phyloP scores from a whole-genome alignment of 306 rosid genomes.

The Inga oerstediana region DNA sequence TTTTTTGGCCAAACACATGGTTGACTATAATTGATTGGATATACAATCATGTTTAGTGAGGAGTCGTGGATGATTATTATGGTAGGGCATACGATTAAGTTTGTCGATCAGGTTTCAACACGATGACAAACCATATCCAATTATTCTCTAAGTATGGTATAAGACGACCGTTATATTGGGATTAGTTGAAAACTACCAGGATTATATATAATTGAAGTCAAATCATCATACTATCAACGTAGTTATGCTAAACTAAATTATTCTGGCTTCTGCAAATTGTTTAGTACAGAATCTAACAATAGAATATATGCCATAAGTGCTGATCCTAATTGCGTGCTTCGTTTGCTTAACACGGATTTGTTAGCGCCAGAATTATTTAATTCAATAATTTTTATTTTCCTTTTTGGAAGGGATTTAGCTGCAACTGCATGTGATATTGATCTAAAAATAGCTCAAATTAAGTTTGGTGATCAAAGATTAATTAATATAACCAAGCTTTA shows the following conservation, averaged over 20 bases:
- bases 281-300: slow-evolving; percentile 25
- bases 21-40: slow-evolving; percentile 30
- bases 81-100: slow-evolving; percentile 6
- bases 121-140: slow-evolving; percentile 24
- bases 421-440: background rate
- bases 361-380: background rate
- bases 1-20: background rate
- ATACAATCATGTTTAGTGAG: slow-evolving; percentile 12
- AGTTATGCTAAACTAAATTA: slow-evolving; percentile 4
- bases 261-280: slow-evolving; percentile 22
- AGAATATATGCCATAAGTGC: slow-evolving; percentile 24
- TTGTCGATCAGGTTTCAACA: slow-evolving; percentile 9
- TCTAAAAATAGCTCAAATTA: background rate
- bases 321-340: slow-evolving; percentile 6
- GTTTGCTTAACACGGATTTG: slow-evolving; percentile 20
- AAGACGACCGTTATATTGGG: background rate
- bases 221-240: slow-evolving; percentile 17
- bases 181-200: slow-evolving; percentile 5
- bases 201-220: slow-evolving; percentile 36
- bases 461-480: slow-evolving; percentile 14
- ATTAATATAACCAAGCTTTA: slow-evolving; percentile 4
- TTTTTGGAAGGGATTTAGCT: background rate
- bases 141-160: background rate
- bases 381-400: background rate
- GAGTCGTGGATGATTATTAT: slow-evolving; percentile 12